Percentiles rank a stretch among this genome's conserved stretches.
Conservation (phyloP, 208 protist genomes). For the Phytomonas sp. region DNA sequence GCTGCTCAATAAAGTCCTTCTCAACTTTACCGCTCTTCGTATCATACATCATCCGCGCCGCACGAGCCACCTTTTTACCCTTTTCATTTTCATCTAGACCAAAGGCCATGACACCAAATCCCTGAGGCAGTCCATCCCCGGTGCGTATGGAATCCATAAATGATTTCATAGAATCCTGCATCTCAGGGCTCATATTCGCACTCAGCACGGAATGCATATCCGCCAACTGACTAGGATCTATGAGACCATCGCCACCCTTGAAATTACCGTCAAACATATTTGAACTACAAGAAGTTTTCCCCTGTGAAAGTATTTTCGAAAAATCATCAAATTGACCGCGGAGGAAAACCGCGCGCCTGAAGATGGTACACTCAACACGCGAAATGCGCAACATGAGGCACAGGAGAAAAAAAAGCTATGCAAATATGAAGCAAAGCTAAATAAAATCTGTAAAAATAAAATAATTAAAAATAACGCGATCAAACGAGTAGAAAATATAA, state of each 20-base stretch:
- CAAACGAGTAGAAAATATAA: background rate
- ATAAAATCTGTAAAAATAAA: background rate
- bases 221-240: conserved; percentile 46
- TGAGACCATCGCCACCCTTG: conserved; percentile 31
- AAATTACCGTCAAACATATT: conserved; percentile 80
- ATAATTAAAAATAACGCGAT: background rate
- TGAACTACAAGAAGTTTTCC: background rate
- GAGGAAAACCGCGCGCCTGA: background rate
- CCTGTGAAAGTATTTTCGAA: conserved; percentile 13
- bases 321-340: conserved; percentile 10
- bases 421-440: background rate
- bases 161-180: conserved; percentile 74
- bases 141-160: conserved; percentile 51
- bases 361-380: background rate
- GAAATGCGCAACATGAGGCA: background rate
- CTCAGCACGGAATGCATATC: conserved; percentile 64
- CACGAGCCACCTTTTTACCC: conserved; percentile 83
- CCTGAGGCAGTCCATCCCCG: conserved; percentile 44
- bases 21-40: conserved; percentile 68
- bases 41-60: conserved; percentile 68
- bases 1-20: conserved; percentile 84
- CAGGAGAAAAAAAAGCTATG: background rate
- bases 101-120: conserved; percentile 88
- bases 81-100: conserved; percentile 84
- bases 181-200: conserved; percentile 67